Evolutionary conservation across 768 basidiomycete species (phyloP), one percentile per base, ranked within the genome.

Genomic region (Xanthoconium purpureum): DNA sequence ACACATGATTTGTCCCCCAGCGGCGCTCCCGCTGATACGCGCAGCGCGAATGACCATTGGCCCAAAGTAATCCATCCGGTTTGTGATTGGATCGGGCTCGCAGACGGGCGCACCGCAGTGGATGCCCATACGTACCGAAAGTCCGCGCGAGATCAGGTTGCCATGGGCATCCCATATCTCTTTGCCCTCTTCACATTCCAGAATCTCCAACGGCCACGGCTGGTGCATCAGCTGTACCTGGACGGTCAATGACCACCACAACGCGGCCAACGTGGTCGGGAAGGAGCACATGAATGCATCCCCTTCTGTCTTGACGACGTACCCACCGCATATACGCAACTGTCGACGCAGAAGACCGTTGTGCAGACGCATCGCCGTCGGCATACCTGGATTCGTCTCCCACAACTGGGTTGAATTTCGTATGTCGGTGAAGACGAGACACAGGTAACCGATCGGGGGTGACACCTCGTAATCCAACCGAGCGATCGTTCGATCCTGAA

Each of bases 261-360:
- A 73, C 0, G 93, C 97, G 0, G 89, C 81, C 2, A 93, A 78
- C 13, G 93, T 83, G 3, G 87, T 91, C 3, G 92, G 90, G 81
- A 99, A 99, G 20, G 96, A 93, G 51, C 94, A 94, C 91, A 99
- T 95, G 78, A 99, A 99, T 1, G 96, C 87, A 66, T 98, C 97
- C 30, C 97, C 97, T 85, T 99, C 97, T 12, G 97, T 99, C 75
- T 99, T 99, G 66, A 98, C 96, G 74, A 98, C 94, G 71, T 98
- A 99, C 1, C 97, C 97, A 30, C 94, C 94, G 64, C 94, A 95
- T 40, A 89, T 78, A 30, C 96, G 84, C 33, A 98, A 76, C 57
- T 89, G 86, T 7, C 95, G 82, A 20, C 97, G 85, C 45, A 98
- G 79, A 24, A 98, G 78, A 49, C 75, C 80, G 69, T 98, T 95